Conservation (phyloP, 148 eudicot species). For the Vaccinium corymbosum region DNA sequence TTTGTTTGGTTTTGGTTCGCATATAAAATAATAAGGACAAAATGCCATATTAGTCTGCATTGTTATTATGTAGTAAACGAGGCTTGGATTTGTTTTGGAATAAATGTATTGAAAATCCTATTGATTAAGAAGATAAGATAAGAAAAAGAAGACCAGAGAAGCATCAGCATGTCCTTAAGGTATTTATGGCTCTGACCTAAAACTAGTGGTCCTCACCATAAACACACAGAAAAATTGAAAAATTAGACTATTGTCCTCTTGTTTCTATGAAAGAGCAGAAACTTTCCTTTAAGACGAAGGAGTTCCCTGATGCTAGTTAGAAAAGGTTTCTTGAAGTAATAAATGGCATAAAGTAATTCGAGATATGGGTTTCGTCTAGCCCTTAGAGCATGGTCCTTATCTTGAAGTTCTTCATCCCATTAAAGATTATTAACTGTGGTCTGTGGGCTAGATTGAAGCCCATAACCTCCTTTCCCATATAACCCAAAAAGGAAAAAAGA, state of each 20-base stretch:
- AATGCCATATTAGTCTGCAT: neutral
- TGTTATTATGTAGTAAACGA: neutral
- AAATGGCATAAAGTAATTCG: neutral
- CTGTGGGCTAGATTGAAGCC: neutral
- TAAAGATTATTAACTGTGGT: neutral
- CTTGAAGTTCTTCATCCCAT: no score
- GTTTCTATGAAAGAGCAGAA: neutral
- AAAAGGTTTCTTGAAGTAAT: conserved; percentile 1
- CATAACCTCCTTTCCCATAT: neutral
- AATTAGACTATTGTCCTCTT: neutral
- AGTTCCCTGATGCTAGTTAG: neutral
- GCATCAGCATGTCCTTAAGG: neutral
- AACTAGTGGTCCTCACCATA: no score
- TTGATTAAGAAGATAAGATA: neutral
- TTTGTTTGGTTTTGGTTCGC: neutral
- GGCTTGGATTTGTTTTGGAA: neutral
- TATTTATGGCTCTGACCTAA: neutral
- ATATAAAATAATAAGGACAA: no score
- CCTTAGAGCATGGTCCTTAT: no score
- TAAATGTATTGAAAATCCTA: neutral
- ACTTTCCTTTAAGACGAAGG: neutral
- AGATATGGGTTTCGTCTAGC: neutral
- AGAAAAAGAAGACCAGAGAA: neutral
- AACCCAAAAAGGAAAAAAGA: neutral
- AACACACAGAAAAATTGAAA: neutral